These are phyloP conservation scores for Bimuria novae-zelandiae DNA, from an alignment of 2,329 filamentous ascomycete genomes.

Conservation along the genomic window DNA sequence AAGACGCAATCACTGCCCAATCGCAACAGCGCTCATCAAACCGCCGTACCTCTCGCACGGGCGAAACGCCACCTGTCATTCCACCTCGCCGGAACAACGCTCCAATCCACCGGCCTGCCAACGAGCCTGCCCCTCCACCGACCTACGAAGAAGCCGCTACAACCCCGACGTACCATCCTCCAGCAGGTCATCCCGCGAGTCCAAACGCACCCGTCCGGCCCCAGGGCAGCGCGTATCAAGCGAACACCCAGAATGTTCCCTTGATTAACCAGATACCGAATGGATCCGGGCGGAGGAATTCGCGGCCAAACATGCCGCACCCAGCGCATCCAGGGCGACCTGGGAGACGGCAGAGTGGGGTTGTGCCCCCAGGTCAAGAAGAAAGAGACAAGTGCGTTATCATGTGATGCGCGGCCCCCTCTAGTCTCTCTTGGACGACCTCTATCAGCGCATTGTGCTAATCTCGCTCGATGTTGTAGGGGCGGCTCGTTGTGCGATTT, in stretches of 20 bases:
- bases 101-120: constrained; percentile 42
- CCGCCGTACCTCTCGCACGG: constrained; percentile 31
- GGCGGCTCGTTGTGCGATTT: background rate
- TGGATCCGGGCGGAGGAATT: constrained; percentile 16
- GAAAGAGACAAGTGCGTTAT: constrained; percentile 41
- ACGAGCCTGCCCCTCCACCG: constrained; percentile 63
- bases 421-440: too few relatives aligned
- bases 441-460: background rate
- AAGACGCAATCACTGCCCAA: constrained; percentile 66
- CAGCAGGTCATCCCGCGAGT: constrained; percentile 51
- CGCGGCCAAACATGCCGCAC: constrained; percentile 17
- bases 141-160: constrained; percentile 68
- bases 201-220: constrained; percentile 36
- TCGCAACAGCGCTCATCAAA: constrained; percentile 30
- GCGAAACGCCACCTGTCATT: constrained; percentile 50
- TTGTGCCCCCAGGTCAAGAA: constrained; percentile 24
- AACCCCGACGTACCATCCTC: constrained; percentile 60
- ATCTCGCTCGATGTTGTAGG: background rate
- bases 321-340: constrained; percentile 15
- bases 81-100: constrained; percentile 50
- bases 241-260: constrained; percentile 17
- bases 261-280: constrained; percentile 13
- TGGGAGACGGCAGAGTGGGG: constrained; percentile 31
- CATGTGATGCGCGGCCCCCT: constrained; percentile 25
- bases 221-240: constrained; percentile 33